Base-by-base conservation (phyloP, 2,329 filamentous ascomycete genomes). In the Penicillium digitatum region DNA sequence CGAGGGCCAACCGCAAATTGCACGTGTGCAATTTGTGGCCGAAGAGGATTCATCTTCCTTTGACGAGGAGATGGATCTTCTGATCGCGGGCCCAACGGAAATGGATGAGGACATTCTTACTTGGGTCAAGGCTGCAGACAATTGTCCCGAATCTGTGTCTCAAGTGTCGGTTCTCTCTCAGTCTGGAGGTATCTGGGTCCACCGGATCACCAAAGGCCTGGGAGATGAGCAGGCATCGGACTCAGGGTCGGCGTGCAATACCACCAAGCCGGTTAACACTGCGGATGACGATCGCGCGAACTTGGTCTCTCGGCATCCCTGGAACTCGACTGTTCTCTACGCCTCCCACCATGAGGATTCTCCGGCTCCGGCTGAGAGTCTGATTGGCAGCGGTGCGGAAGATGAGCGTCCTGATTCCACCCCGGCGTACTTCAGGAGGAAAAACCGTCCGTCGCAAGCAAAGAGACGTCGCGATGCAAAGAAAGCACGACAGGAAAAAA, bases 371-470 rank as follows among this genome's bases (percentile, higher is more conserved):
- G 35, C 20, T 43, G 37, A 22, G 37, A 18, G 3, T 43, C 11
- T 12, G 27, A 50, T 14, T 38, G 37, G 16, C 6, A 40, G 31
- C 44, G 51, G 38, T 40, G 45, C 37, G 38, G 38, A 40, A 18
- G 26, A 16, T 35, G 37, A 40, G 3, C 37, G 24, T 22, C 27
- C n/a, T 12, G 44, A 14, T 27, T 29, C 44, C 29, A 34, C 44
- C 37, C 51, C 43, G 9, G 12, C 18, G 20, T 26, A 29, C 11
- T 43, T 10, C 9, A 32, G 16, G 2, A 42, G 11, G 7, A 54
- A 14, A 14, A 44, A 44, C 52, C 52, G 46, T 37, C 45, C 38
- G 31, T 54, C 52, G 45, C 31, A 44, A 43, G 38, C 31, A 26
- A 29, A 40, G 14, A 49, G 46, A 29, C 39, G 10, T 37, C 46